Percentiles rank a stretch among this genome's conserved stretches.
phyloP scores from a whole-genome alignment of 2,329 filamentous ascomycete species.

The Alternaria metachromatica region DNA sequence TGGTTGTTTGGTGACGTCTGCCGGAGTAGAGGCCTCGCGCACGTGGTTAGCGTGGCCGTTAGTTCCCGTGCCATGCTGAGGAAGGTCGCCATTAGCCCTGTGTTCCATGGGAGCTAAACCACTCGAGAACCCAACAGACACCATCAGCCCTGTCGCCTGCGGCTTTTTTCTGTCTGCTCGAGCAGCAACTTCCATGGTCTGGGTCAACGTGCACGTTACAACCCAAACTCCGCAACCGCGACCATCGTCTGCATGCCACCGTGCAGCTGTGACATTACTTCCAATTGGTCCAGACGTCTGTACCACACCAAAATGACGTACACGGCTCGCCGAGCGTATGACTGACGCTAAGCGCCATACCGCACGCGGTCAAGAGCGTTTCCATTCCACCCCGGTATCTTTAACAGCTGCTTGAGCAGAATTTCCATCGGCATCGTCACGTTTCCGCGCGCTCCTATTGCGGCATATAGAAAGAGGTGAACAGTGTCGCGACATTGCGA shows the following conservation, averaged over 20 bases:
- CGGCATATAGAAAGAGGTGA: neutral
- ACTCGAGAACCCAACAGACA: too few relatives aligned
- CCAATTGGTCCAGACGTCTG: neutral
- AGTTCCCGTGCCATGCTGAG: slow-evolving; percentile 3
- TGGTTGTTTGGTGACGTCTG: slow-evolving; percentile 6
- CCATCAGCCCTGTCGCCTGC: neutral
- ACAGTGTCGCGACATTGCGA: neutral
- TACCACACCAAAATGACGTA: slow-evolving; percentile 5
- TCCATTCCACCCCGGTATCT: neutral
- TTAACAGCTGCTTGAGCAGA: slow-evolving; percentile 15
- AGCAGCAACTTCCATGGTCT: neutral
- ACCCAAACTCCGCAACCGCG: neutral
- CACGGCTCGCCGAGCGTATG: neutral
- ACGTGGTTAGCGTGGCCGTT: slow-evolving; percentile 2
- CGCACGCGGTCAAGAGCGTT: slow-evolving; percentile 1
- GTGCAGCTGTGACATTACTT: neutral
- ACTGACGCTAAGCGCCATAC: slow-evolving; percentile 9
- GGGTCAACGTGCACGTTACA: neutral
- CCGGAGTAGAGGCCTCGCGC: neutral
- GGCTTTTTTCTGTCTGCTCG: slow-evolving; percentile 1
- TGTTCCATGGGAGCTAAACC: neutral
- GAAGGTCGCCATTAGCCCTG: neutral
- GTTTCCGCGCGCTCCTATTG: neutral
- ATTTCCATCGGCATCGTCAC: slow-evolving; percentile 10
- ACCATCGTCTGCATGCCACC: neutral